Base-by-base conservation (phyloP, 139 green algal genomes). In the Chlorella vulgaris region DNA sequence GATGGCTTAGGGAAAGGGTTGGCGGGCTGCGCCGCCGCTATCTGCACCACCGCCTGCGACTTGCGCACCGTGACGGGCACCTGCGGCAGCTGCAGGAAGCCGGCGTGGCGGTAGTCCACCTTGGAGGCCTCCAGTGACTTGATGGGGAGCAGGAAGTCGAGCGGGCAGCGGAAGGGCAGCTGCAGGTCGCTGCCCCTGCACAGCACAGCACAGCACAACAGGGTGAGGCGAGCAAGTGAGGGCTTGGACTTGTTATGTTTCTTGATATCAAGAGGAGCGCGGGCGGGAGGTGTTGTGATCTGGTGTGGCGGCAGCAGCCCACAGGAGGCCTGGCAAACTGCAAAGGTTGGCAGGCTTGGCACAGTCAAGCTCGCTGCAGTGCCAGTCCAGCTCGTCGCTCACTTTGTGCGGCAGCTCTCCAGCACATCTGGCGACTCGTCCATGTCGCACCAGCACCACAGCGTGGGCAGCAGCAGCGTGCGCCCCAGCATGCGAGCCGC, bases 391-490 rank as follows among this genome's bases (percentile, higher is more conserved):
- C n/a, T n/a, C n/a, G n/a, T n/a, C n/a, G 47, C 47, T 58, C 43
- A 76, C 69, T 66, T 78, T 47, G 66, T 78, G 31, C 50, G 47
- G 71, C 71, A 78, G 21, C 26, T 22, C 21, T 39, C 36, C 29
- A 78, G 71, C 42, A 78, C 55, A 31, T 50, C n/a, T 26, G 71
- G 71, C 15, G 58, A 53, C 50, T 67, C 47, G 50, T 78, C 71
- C 31, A 28, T 43, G 71, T 78, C 71, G 6, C 71, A 78, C 71
- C 71, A 78, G 50, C 71, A 78, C 71, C 71, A 78, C 71, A 78
- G 71, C 31, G 15, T 31, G 19, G 71, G 71, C 31, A 78, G 35
- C 33, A 66, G 13, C 33, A 78, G 50, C 33, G 50, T 66, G 71
- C 71, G 71, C 5, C 24, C 24, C 33, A 78, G 71, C 31, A 78